Evolutionary conservation across 164 flowering plant species (phyloP), one percentile per base, ranked within the genome.

Genomic region (Tetrastigma voinierianum): DNA sequence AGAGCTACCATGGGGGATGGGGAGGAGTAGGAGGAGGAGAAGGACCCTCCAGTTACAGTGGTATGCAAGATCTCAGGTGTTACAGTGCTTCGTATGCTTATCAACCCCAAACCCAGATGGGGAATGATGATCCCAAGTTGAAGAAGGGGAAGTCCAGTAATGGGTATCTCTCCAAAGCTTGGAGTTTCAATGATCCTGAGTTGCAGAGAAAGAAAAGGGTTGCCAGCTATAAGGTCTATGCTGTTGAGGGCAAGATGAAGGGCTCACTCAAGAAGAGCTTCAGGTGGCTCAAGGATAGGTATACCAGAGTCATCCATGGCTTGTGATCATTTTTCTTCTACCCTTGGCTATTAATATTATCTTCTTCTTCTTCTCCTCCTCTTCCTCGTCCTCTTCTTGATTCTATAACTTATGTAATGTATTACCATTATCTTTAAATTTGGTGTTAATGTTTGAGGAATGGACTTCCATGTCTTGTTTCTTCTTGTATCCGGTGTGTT

Each of bases 161-260:
- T 59, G 79, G 68, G 53, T 70, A 73, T 3, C 16, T 17, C 8
- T 77, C 81, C 2, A 79, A 61, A 17, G 76, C 67, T 46, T 83
- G 81, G 87, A 72, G 82, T 21, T 72, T 83, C 43, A 69, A 10
- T 25, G 87, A 83, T 47, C 85, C 85, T 1, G 87, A 83, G 77
- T 48, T 79, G 79, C 80, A 73, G 76, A 78, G 84, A 81, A 81
- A 75, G 77, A 83, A 64, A 70, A 72, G 83, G 69, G 84, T 83
- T 4, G 87, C 80, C 21, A 61, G 83, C 71, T 83, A 83, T 52
- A 83, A 83, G 67, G 80, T 69, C 5, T 83, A 81, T 17, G 5
- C 77, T 20, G 81, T 81, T 40, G 84, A 83, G 72, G 84, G 83
- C 0, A 83, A 81, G 57, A 61, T 83, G 51, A 83, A 81, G 69